These are phyloP conservation scores for Tricholoma hemisulphureum DNA, from an alignment of 768 basidiomycete species.

Conservation along the genomic window DNA sequence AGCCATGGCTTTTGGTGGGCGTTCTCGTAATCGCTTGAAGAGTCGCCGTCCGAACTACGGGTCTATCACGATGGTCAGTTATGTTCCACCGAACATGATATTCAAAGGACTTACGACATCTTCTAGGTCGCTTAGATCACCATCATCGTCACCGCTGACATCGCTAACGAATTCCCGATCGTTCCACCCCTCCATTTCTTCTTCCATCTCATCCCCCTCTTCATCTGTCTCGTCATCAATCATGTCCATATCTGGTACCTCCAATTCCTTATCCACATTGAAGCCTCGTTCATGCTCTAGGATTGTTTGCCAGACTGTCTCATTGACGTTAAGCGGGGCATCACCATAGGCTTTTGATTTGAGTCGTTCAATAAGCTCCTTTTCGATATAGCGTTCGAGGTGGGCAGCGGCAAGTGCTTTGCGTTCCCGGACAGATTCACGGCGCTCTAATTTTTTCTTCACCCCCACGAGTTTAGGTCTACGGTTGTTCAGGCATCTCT, in stretches of 20 bases:
- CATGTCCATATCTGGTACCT: conserved; percentile 50
- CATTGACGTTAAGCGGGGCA: conserved; percentile 96
- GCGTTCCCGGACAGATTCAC: conserved; percentile 89
- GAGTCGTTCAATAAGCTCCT: conserved; percentile 92
- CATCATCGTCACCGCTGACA: conserved; percentile 65
- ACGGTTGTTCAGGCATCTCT: neutral
- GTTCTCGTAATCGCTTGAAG: conserved; percentile 35
- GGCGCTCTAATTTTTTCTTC: conserved; percentile 94
- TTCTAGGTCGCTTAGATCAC: conserved; percentile 66
- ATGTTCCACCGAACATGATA: neutral
- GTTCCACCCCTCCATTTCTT: conserved; percentile 49
- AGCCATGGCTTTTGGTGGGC: conserved; percentile 43
- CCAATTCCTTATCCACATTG: conserved; percentile 47
- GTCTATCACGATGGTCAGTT: neutral
- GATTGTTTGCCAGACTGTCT: conserved; percentile 91
- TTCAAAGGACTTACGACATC: conserved; percentile 52
- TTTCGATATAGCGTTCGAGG: conserved; percentile 92
- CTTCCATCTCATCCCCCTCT: conserved; percentile 57
- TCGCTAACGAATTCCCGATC: conserved; percentile 77
- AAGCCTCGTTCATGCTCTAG: conserved; percentile 75
- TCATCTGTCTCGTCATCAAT: conserved; percentile 61
- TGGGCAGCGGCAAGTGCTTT: conserved; percentile 96
- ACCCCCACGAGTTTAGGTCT: conserved; percentile 93
- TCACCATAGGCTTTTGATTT: conserved; percentile 98
- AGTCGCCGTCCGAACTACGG: neutral